Base-by-base conservation (phyloP, 2,329 filamentous ascomycete genomes). In the Diaporthe sp. region DNA sequence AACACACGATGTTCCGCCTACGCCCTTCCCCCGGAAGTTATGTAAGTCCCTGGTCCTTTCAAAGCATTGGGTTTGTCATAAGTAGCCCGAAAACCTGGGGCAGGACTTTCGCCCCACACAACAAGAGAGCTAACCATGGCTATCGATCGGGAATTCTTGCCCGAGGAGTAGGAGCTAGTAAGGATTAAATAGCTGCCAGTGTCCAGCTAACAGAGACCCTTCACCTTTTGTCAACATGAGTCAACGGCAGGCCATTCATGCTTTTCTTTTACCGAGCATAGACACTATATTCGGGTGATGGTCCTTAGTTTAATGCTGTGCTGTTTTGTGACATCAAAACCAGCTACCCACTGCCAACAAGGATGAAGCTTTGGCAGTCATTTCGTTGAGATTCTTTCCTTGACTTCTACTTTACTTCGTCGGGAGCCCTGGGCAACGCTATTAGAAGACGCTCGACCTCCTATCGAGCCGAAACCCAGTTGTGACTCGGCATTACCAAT, bases 101-200 rank as follows among this genome's bases (percentile, higher is more conserved):
- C 47, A 53, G 65, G 31, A 53, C 22, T 17, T 47, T 31, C 22
- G 31, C 71, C 71, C 57, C 71, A 65, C 58, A 55, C 34, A 31
- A 53, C 44, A 53, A 63, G 9, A 28, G 13, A 34, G 25, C 47
- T 44, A 73, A 25, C 25, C 47, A 9, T 39, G 28, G 44, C n/a
- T 63, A 63, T 65, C 47, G 58, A 73, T 73, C 58, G 58, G 71
- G n/a, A 53, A 39, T 53, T 65, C 25, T 44, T 73, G 58, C 58
- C 71, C 34, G 58, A 49, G 20, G 10, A n/a, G 1, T 44, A 53
- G 65, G 31, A 17, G 34, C 58, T 73, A 49, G 58, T 34, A 55
- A 34, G 22, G 28, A 31, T 42, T 42, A 63, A 63, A 60, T 28
- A 34, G 57, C 47, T 53, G 47, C 17, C 42, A 49, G 15, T 6